Conservation (phyloP, 2,329 filamentous ascomycete species). For the Neopestalotiopsis sp. region DNA sequence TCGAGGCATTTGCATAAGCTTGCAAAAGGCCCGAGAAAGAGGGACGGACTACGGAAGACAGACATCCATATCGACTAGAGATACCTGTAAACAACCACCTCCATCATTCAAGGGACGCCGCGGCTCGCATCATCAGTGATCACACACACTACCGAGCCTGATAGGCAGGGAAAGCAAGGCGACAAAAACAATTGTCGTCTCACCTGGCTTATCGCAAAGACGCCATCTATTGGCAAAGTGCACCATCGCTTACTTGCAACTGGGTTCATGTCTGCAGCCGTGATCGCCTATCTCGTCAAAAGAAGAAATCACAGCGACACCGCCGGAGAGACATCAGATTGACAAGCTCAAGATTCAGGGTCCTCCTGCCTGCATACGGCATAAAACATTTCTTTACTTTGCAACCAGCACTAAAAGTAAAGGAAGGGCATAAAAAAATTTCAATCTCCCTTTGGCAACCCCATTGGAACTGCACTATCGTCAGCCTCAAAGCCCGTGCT, state of each 20-base stretch:
- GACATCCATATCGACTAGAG: neutral
- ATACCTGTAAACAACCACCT: neutral
- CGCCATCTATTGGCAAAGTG: neutral
- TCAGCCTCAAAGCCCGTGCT: neutral
- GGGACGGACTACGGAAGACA: constrained; percentile 1
- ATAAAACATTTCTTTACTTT: neutral
- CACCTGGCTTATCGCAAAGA: neutral
- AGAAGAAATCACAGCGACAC: neutral
- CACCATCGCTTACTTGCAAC: neutral
- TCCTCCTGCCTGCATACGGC: neutral
- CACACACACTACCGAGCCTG: neutral
- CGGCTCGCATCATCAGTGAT: neutral
- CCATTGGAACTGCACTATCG: neutral
- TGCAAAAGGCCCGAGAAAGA: constrained; percentile 17
- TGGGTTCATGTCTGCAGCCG: neutral
- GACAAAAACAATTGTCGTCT: neutral
- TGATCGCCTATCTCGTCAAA: neutral
- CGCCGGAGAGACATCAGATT: neutral
- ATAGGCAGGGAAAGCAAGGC: neutral
- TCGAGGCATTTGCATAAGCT: constrained; percentile 16
- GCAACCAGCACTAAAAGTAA: neutral
- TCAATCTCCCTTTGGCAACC: neutral
- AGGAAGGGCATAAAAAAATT: neutral
- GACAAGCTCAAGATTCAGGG: neutral
- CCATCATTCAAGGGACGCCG: neutral